phyloP scores from a whole-genome alignment of 2,329 filamentous ascomycete genomes.

The Lizonia empirigonia region DNA sequence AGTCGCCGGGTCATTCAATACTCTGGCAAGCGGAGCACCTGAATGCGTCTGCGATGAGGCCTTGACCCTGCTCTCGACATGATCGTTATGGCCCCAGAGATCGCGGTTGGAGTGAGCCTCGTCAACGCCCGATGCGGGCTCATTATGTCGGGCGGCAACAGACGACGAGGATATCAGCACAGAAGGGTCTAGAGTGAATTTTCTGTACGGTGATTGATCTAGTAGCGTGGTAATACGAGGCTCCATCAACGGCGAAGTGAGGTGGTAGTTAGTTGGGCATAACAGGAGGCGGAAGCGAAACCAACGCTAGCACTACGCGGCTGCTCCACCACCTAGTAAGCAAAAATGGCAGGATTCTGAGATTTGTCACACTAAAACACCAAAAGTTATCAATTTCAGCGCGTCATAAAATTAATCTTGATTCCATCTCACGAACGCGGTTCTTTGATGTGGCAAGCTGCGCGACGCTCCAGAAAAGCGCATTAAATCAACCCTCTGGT shows the following conservation, averaged over 20 bases:
- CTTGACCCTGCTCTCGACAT: conserved; percentile 8
- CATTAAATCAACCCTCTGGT: too few species aligned
- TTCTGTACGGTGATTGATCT: conserved; percentile 25
- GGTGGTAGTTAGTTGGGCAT: neutral
- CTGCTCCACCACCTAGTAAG: too few species aligned
- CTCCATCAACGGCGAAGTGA: conserved; percentile 25
- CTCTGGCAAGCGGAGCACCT: conserved; percentile 44
- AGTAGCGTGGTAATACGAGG: conserved; percentile 38
- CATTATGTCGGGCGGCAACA: conserved; percentile 20
- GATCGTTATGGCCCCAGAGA: conserved; percentile 6
- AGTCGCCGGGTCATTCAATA: conserved; percentile 37
- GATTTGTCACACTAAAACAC: too few species aligned
- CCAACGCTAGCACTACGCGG: conserved; percentile 5
- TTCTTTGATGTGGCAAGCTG: too few species aligned
- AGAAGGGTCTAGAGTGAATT: conserved; percentile 20
- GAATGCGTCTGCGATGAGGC: conserved; percentile 22
- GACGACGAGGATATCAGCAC: conserved; percentile 14
- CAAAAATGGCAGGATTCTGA: too few species aligned
- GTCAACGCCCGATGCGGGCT: conserved; percentile 19
- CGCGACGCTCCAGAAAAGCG: too few species aligned
- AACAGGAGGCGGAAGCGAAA: neutral
- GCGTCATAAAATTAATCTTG: too few species aligned
- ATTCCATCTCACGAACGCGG: too few species aligned
- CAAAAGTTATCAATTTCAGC: too few species aligned
- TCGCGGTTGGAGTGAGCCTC: conserved; percentile 12